Evolutionary conservation across 108 stramenopile species (phyloP).

Genomic region (Phaeodactylum tricornutum): DNA sequence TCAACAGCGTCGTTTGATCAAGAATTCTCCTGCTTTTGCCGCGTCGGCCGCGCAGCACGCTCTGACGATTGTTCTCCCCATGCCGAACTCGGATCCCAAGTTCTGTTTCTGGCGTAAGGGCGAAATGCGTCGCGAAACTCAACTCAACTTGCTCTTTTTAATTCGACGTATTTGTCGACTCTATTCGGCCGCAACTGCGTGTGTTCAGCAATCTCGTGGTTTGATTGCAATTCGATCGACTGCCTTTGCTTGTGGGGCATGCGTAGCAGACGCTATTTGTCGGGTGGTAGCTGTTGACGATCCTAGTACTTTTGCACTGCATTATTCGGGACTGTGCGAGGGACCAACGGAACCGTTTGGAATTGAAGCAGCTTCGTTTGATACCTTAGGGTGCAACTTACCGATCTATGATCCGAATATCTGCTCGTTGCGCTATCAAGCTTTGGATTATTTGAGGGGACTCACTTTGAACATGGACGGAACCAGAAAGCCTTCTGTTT

Average conservation of each 20-base stretch:
- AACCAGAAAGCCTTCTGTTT: slow-evolving; percentile 65
- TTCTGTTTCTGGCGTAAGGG: slow-evolving; percentile 92
- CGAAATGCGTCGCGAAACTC: slow-evolving; percentile 88
- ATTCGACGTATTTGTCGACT: slow-evolving; percentile 83
- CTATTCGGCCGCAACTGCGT: slow-evolving; percentile 84
- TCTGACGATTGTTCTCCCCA: slow-evolving; percentile 86
- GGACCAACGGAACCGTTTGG: slow-evolving; percentile 94
- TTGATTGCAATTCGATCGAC: slow-evolving; percentile 95
- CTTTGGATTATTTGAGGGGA: slow-evolving; percentile 92
- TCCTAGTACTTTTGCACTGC: slow-evolving; percentile 87
- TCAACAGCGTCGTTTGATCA: slow-evolving; percentile 90
- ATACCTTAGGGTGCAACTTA: slow-evolving; percentile 84
- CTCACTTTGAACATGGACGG: slow-evolving; percentile 59
- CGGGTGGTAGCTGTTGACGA: slow-evolving; percentile 91
- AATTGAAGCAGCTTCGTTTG: slow-evolving; percentile 92
- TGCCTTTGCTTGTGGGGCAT: slow-evolving; percentile 90
- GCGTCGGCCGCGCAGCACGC: slow-evolving; percentile 93
- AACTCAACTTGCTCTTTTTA: slow-evolving; percentile 78
- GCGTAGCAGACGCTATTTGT: slow-evolving; percentile 93
- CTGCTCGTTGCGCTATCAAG: slow-evolving; percentile 73
- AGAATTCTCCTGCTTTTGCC: slow-evolving; percentile 93
- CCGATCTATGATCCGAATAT: slow-evolving; percentile 89
- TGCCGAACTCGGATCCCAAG: slow-evolving; percentile 78
- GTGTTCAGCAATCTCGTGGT: slow-evolving; percentile 91
- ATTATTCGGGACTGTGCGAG: slow-evolving; percentile 92